Conservation (phyloP, 2,329 filamentous ascomycete genomes). For the Aureobasidium leucospermi region DNA sequence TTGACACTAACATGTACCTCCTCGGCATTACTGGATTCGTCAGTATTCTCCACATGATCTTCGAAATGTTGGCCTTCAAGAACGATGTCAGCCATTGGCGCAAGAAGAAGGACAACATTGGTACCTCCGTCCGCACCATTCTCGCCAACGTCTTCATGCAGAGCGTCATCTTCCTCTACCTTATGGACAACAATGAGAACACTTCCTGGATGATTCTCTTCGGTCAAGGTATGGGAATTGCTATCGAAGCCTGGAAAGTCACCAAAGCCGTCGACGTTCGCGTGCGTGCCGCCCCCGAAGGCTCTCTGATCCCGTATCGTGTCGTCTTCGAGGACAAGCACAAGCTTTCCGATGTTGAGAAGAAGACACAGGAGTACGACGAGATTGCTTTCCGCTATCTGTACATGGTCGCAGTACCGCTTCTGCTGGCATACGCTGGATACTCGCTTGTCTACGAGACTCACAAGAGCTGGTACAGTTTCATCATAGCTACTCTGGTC, state of each 20-base stretch:
- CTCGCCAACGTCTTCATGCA: conserved; percentile 98
- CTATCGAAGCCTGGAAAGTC: conserved; percentile 85
- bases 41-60: conserved; percentile 83
- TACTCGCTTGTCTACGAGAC: conserved; percentile 90
- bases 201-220: conserved; percentile 99
- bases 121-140: conserved; percentile 92
- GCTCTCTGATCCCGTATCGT: conserved; percentile 68
- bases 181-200: conserved; percentile 94
- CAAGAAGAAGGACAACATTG: conserved; percentile 99
- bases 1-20: conserved; percentile 90
- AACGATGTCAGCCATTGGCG: conserved; percentile 96
- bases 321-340: conserved; percentile 94
- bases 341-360: conserved; percentile 86
- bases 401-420: conserved; percentile 82
- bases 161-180: conserved; percentile 86
- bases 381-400: conserved; percentile 97
- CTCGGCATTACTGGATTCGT: conserved; percentile 78
- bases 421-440: conserved; percentile 78
- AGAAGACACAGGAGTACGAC: conserved; percentile 98
- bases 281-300: conserved; percentile 59
- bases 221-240: conserved; percentile 77
- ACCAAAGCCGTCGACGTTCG: conserved; percentile 91
- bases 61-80: conserved; percentile 94
- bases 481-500: conserved; percentile 88
- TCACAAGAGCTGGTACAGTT: conserved; percentile 98